Conservation (phyloP, 2,329 filamentous ascomycete genomes). For the Teratosphaeria nubilosa region DNA sequence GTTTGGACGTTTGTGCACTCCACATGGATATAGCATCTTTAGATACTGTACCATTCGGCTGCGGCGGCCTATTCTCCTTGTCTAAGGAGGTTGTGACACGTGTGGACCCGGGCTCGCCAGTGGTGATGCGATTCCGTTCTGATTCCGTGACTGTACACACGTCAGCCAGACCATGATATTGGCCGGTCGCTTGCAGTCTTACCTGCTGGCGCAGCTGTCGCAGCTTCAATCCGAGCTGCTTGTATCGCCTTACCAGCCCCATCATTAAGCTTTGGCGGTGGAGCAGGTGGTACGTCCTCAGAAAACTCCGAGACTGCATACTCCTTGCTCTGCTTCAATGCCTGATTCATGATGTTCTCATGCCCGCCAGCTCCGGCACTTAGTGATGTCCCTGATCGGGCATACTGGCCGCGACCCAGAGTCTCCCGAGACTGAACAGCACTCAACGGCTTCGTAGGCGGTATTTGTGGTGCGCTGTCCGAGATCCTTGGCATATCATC, state of each 20-base stretch:
- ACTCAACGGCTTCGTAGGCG: not conserved
- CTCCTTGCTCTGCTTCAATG: not conserved
- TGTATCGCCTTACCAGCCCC: not conserved
- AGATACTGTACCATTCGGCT: not conserved
- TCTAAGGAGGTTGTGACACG: not conserved
- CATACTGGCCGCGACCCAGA: not conserved
- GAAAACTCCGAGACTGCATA: not conserved
- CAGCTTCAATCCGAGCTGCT: not conserved
- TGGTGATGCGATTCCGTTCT: conserved; percentile 3
- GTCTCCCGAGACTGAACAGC: not conserved
- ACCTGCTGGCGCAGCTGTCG: not conserved
- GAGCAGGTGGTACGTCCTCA: not conserved
- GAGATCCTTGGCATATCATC: not conserved
- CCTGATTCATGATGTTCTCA: not conserved
- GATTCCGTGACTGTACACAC: conserved; percentile 5
- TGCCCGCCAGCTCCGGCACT: not conserved
- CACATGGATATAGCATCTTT: not conserved
- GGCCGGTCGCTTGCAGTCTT: not conserved
- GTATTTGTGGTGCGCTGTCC: not conserved
- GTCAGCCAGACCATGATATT: not conserved
- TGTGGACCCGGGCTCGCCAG: conserved; percentile 3
- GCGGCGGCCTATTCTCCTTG: not conserved
- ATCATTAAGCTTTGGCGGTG: not conserved
- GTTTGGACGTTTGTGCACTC: not conserved
- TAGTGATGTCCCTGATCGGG: not conserved